Percentiles rank a stretch among this genome's conserved stretches.
Conservation (phyloP, 2,329 filamentous ascomycete genomes). For the Aureobasidium pullulans region DNA sequence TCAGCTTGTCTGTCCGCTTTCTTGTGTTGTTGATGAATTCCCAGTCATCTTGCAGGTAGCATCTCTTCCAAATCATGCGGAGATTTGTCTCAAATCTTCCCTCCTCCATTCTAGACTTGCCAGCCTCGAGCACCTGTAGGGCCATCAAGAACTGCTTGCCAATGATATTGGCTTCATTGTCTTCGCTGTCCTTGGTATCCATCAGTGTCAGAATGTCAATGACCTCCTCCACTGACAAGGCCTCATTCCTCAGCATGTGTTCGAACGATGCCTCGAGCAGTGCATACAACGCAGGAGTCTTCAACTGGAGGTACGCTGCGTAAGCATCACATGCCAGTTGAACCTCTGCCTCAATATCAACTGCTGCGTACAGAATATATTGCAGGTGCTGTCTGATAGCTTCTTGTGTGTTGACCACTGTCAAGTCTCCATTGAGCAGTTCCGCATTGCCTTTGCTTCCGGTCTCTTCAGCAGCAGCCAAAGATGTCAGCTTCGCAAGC, state of each 20-base stretch:
- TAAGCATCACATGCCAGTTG: constrained; percentile 50
- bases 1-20: constrained; percentile 62
- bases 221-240: constrained; percentile 51
- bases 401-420: constrained; percentile 73
- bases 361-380: constrained; percentile 59
- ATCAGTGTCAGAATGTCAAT: constrained; percentile 78
- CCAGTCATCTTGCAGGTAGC: constrained; percentile 83
- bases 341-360: constrained; percentile 72
- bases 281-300: constrained; percentile 58
- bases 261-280: constrained; percentile 65
- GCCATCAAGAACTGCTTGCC: constrained; percentile 67
- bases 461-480: constrained; percentile 52
- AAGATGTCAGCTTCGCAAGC: constrained; percentile 66
- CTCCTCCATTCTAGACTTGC: constrained; percentile 45
- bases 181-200: constrained; percentile 42
- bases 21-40: constrained; percentile 67
- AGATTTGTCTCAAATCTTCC: constrained; percentile 51
- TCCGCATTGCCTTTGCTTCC: constrained; percentile 3
- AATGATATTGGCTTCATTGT: constrained; percentile 42
- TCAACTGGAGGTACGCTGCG: constrained; percentile 24
- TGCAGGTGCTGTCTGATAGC: constrained; percentile 64
- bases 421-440: constrained; percentile 50
- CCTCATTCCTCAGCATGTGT: constrained; percentile 63
- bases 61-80: constrained; percentile 77
- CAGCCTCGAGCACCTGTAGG: constrained; percentile 48